Evolutionary conservation across 2,329 filamentous ascomycete genomes (phyloP).

Genomic region (Colletotrichum liaoningense): DNA sequence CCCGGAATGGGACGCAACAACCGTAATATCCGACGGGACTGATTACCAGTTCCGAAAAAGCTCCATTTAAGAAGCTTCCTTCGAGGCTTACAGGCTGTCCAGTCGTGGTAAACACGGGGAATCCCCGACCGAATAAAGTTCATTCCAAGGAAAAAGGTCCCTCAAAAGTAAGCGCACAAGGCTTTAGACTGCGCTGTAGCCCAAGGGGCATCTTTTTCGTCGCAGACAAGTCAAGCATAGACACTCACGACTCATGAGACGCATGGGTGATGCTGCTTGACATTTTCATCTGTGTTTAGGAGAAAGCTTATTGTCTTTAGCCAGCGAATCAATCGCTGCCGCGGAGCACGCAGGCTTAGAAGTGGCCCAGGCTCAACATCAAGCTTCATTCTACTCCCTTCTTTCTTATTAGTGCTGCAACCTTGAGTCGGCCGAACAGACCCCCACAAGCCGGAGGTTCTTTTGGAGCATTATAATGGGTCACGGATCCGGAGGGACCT

Average conservation of each 20-base stretch:
- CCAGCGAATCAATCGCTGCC: not conserved
- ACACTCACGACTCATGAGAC: constrained; percentile 1
- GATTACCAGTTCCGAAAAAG: not conserved
- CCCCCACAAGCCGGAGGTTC: not conserved
- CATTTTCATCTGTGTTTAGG: constrained; percentile 9
- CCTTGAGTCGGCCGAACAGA: not conserved
- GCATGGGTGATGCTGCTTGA: not conserved
- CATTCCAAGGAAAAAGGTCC: not conserved
- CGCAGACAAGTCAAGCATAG: not conserved
- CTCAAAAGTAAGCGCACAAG: not conserved
- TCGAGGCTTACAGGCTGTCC: not conserved
- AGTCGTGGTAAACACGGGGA: not conserved
- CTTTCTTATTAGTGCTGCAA: not conserved
- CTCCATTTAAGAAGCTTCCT: not conserved
- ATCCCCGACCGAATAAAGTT: not conserved
- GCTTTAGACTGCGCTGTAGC: not conserved
- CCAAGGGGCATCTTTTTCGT: not conserved
- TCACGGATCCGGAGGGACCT: not conserved
- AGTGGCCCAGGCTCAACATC: not conserved
- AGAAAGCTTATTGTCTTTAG: not conserved
- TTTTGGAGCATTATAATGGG: not conserved
- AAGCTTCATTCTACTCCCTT: not conserved
- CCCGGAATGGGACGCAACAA: not conserved
- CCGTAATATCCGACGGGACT: not conserved
- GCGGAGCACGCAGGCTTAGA: not conserved